Percentiles rank a stretch among this genome's conserved stretches.
phyloP scores from a whole-genome alignment of 805 yeast genomes.

The Ogataea trehalophila region DNA sequence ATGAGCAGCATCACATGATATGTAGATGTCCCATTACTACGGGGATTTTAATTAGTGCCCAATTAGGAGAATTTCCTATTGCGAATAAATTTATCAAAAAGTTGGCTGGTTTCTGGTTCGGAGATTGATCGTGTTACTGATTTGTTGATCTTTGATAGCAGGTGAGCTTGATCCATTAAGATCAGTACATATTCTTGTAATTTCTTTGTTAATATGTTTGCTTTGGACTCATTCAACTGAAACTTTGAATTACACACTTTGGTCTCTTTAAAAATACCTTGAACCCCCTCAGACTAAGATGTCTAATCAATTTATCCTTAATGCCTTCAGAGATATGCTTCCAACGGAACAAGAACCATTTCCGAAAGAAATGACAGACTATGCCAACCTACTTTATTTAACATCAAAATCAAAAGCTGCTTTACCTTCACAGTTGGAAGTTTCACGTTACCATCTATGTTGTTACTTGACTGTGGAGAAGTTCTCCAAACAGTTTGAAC shows the following conservation, averaged over 20 bases:
- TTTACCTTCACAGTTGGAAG: constrained; percentile 50
- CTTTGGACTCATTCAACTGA: too few species aligned
- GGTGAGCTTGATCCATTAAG: too few species aligned
- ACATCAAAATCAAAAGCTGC: constrained; percentile 46
- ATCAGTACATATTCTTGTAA: too few species aligned
- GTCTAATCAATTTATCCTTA: constrained; percentile 28
- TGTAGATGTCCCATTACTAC: too few species aligned
- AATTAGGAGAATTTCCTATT: constrained; percentile 1
- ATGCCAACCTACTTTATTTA: constrained; percentile 43
- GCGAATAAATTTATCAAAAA: constrained; percentile 1
- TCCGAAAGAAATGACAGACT: constrained; percentile 37
- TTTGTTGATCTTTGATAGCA: too few species aligned
- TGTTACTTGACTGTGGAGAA: constrained; percentile 57
- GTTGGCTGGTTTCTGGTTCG: constrained; percentile 8
- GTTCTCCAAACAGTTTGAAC: constrained; percentile 36
- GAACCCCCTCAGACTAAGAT: constrained; percentile 7
- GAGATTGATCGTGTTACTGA: too few species aligned
- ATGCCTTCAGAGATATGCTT: constrained; percentile 44
- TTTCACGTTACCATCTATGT: constrained; percentile 64
- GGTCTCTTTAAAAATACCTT: background rate
- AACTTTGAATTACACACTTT: background rate
- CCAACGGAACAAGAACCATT: constrained; percentile 43
- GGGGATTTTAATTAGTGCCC: background rate
- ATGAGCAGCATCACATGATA: background rate
- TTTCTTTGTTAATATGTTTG: too few species aligned